Evolutionary conservation across 2,329 filamentous ascomycete species (phyloP).

Genomic region (Harringtonia aguacate): DNA sequence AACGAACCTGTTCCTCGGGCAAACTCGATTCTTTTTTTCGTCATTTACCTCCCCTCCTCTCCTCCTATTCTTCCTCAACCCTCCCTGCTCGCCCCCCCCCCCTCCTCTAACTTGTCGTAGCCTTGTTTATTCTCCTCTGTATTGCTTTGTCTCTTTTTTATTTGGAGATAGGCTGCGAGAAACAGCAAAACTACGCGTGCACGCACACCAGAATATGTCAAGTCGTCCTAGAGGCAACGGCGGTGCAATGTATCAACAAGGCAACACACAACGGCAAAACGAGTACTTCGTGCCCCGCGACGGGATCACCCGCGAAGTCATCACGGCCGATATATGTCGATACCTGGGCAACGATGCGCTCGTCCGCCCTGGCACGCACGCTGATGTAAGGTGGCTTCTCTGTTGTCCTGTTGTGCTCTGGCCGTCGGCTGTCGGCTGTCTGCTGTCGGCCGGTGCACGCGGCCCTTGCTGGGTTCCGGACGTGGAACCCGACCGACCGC

Average conservation of each 20-base stretch:
- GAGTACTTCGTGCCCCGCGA: constrained; percentile 74
- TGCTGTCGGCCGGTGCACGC: too few species aligned
- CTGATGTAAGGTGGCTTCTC: constrained; percentile 41
- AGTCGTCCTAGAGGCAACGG: background rate
- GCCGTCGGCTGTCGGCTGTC: background rate
- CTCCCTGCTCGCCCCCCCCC: constrained; percentile 5
- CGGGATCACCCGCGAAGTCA: constrained; percentile 74
- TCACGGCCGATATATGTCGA: constrained; percentile 74
- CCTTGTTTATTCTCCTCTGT: constrained; percentile 2
- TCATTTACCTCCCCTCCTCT: too few species aligned
- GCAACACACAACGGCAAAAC: constrained; percentile 41
- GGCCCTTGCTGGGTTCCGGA: too few species aligned
- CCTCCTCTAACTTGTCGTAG: too few species aligned
- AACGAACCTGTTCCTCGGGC: too few species aligned
- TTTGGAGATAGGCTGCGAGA: background rate
- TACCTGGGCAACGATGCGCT: constrained; percentile 76
- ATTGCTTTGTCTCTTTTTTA: background rate
- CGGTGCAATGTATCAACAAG: background rate
- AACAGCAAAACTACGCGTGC: background rate
- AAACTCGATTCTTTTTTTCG: too few species aligned
- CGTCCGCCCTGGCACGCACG: constrained; percentile 61
- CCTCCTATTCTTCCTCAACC: constrained; percentile 11
- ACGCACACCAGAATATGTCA: background rate
- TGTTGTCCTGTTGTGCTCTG: background rate
- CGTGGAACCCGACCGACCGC: too few species aligned